Percentiles rank a stretch among this genome's conserved stretches.
Conservation (phyloP, 768 basidiomycete genomes). For the Lactarius quietus region DNA sequence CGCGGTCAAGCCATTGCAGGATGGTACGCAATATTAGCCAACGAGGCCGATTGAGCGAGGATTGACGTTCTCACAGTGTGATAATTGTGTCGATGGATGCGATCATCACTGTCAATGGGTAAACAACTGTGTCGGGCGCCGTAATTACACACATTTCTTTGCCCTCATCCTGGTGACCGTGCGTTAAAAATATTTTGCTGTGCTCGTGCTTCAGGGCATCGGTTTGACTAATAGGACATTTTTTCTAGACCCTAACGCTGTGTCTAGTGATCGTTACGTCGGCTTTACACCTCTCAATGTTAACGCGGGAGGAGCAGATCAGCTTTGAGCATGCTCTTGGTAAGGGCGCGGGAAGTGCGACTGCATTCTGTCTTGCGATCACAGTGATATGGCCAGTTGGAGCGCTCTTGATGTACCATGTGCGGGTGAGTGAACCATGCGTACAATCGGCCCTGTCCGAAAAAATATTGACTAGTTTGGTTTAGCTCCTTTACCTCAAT, state of each 20-base stretch:
- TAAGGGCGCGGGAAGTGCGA: conserved; percentile 69
- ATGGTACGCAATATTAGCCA: conserved; percentile 50
- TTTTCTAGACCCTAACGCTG: conserved; percentile 60
- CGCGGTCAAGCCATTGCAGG: conserved; percentile 93
- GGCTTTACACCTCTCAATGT: conserved; percentile 72
- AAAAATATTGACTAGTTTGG: conserved; percentile 14
- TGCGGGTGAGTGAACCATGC: conserved; percentile 68
- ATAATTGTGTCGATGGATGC: conserved; percentile 95
- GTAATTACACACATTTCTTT: conserved; percentile 95
- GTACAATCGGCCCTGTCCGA: neutral
- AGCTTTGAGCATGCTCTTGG: conserved; percentile 46
- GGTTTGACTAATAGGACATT: conserved; percentile 18
- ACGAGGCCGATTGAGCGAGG: neutral
- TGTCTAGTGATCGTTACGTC: conserved; percentile 78
- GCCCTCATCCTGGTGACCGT: conserved; percentile 75
- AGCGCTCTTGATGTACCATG: conserved; percentile 78
- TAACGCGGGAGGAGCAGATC: conserved; percentile 50
- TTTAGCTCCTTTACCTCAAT: conserved; percentile 75
- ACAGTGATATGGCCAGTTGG: conserved; percentile 78
- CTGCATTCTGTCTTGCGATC: conserved; percentile 71
- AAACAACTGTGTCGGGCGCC: conserved; percentile 92
- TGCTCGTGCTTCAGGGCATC: conserved; percentile 9
- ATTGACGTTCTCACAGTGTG: conserved; percentile 54
- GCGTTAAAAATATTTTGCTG: conserved; percentile 34
- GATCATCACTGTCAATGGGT: conserved; percentile 92